Base-by-base conservation (phyloP, 1,139 yeast species). In the Candida neerlandica region DNA sequence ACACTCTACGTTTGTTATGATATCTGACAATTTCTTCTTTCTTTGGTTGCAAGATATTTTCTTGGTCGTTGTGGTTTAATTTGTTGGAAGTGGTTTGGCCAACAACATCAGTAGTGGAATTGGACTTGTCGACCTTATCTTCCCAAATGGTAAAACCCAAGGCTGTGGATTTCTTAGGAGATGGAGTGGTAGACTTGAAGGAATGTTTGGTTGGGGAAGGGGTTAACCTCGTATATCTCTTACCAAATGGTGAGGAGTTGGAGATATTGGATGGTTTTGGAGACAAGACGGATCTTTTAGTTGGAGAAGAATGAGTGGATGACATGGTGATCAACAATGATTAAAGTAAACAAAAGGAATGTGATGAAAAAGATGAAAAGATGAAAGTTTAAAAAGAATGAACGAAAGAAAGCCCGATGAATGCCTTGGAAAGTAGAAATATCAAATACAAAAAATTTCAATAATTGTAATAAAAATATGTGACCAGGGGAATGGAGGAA, bases 41-140 rank as follows among this genome's bases (percentile, higher is more conserved):
- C 54, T 67, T 69, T 18, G 80, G 80, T 60, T 73, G 80, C 54
- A 76, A 65, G 44, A 75, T 69, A 54, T 76, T 76, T 55, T 76
- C 81, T 59, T 76, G 79, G 58, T 76, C 78, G 50, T 63, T 63
- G 52, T 68, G 70, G 51, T 64, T 64, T 32, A 54, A 58, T 51
- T 60, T 64, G 52, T 68, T 70, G 49, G 57, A 47, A 12, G 41
- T 48, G 5, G 51, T 46, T 18, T 43, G 50, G 10, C 61, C 56
- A 32, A 54, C 35, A 5, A 49, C 39, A 26, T 51, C 56, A 5
- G 49, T 41, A n/a, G 50, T 44, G 30, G 45, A 14, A n/a, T 23
- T 34, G 34, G 46, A 32, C n/a, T 41, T 41, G 9, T 46, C 46
- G 21, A 37, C 39, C 23, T 60, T 59, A 53, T 76, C 81, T 56